phyloP scores from a whole-genome alignment of 306 rosid genomes.

The Luffa aegyptiaca region DNA sequence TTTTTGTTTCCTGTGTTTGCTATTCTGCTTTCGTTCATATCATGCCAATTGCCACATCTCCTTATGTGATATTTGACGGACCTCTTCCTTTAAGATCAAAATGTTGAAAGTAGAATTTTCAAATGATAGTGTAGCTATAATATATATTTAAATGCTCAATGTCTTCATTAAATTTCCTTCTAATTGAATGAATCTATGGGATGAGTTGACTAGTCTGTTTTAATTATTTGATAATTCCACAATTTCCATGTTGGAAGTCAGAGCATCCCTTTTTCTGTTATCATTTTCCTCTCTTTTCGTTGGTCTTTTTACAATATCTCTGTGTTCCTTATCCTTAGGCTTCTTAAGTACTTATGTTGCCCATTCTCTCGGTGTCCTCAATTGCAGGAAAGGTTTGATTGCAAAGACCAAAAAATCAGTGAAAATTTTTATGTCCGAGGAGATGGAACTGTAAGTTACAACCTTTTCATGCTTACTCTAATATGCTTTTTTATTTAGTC shows the following conservation, averaged over 20 bases:
- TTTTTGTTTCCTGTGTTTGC: background rate
- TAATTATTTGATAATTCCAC: background rate
- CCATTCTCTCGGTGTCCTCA: background rate
- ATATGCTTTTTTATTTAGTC: conserved; percentile 1
- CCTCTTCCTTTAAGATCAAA: background rate
- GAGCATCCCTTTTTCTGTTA: background rate
- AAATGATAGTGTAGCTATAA: background rate
- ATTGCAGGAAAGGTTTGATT: conserved; percentile 62
- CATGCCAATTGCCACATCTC: background rate
- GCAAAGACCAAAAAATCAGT: conserved; percentile 85
- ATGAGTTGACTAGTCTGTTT: background rate
- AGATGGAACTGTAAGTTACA: conserved; percentile 82
- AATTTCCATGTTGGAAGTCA: background rate
- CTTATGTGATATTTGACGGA: background rate
- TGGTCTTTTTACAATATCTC: background rate
- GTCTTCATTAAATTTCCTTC: background rate
- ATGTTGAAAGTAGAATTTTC: background rate
- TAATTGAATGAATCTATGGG: background rate
- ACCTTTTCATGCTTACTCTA: conserved; percentile 5
- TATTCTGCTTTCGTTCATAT: background rate
- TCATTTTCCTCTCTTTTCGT: background rate
- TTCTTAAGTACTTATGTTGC: background rate
- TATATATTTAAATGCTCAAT: background rate
- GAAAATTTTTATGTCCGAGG: conserved; percentile 89
- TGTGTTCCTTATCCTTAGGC: background rate